A percentile compares a stretch with the other conserved stretches of the same genome.
Evolutionary conservation across 345 rosid species (phyloP).

Genomic region (Murraya koenigii): DNA sequence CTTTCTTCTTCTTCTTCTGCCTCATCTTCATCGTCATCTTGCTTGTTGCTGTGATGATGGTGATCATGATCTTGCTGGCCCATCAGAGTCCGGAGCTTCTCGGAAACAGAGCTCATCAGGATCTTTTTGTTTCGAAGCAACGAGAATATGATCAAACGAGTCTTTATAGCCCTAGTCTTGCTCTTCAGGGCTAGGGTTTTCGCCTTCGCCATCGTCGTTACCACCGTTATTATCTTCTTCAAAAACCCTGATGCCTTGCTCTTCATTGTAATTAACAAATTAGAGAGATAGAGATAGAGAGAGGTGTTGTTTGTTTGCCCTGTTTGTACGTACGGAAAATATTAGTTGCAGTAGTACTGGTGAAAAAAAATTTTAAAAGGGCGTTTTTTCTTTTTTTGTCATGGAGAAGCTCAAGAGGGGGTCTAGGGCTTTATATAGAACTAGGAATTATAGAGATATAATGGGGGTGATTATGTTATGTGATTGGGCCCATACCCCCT

Average conservation of each 20-base stretch:
- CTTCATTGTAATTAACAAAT: slow-evolving; percentile 23
- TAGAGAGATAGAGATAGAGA: no score
- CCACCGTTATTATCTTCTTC: slow-evolving; percentile 38
- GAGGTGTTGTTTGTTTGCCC: no score
- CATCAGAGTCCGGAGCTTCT: slow-evolving; percentile 46
- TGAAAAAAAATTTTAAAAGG: not conserved
- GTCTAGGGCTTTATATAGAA: slow-evolving; percentile 7
- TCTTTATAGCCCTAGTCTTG: slow-evolving; percentile 56
- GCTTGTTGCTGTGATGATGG: not conserved
- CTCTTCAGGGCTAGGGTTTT: slow-evolving; percentile 54
- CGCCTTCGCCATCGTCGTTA: slow-evolving; percentile 34
- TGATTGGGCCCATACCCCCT: not conserved
- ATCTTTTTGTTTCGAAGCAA: slow-evolving; percentile 55
- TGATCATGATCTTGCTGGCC: slow-evolving; percentile 6
- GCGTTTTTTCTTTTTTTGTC: not conserved
- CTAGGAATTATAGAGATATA: not conserved
- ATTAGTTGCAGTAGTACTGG: no score
- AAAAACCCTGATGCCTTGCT: slow-evolving; percentile 40
- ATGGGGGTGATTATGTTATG: no score
- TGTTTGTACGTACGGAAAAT: no score
- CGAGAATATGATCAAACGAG: slow-evolving; percentile 61
- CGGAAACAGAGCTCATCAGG: slow-evolving; percentile 41
- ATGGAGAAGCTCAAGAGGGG: slow-evolving; percentile 3
- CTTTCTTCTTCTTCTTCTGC: slow-evolving; percentile 6
- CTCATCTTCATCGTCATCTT: slow-evolving; percentile 19